phyloP scores from a whole-genome alignment of 345 rosid species.

The Populus tremula region DNA sequence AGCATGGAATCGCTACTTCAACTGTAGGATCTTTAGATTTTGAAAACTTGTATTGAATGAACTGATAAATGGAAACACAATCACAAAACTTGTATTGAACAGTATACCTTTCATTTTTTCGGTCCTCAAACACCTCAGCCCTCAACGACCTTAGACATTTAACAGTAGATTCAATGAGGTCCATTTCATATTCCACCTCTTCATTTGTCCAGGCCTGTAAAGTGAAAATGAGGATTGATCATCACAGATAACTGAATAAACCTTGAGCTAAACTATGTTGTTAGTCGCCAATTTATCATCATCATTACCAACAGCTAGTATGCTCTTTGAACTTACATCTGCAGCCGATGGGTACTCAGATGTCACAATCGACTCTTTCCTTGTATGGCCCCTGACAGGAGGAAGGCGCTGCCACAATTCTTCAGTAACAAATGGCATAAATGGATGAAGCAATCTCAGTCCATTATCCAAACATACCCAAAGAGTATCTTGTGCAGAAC shows the following conservation, averaged over 20 bases:
- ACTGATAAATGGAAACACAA: too few relatives aligned
- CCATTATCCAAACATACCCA: slow-evolving; percentile 87
- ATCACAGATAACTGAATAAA: too few relatives aligned
- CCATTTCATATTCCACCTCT: slow-evolving; percentile 72
- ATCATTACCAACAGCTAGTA: too few relatives aligned
- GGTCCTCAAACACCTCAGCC: slow-evolving; percentile 72
- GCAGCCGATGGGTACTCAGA: slow-evolving; percentile 66
- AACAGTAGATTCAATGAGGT: slow-evolving; percentile 60
- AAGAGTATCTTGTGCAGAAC: slow-evolving; percentile 57
- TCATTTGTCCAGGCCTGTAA: slow-evolving; percentile 68
- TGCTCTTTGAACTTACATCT: slow-evolving; percentile 42
- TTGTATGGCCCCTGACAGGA: slow-evolving; percentile 33
- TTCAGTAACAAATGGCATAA: slow-evolving; percentile 92
- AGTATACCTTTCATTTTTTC: slow-evolving; percentile 69
- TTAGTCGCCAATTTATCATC: too few relatives aligned
- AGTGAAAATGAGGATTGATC: neutral
- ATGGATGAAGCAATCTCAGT: slow-evolving; percentile 85
- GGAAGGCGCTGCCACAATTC: slow-evolving; percentile 97
- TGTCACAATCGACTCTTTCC: slow-evolving; percentile 72
- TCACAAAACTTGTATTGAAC: too few relatives aligned
- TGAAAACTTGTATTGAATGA: too few relatives aligned
- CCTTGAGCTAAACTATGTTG: too few relatives aligned
- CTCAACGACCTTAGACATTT: slow-evolving; percentile 67
- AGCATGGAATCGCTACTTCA: too few relatives aligned
- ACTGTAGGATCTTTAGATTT: too few relatives aligned